Conservation (phyloP, 1,284 basidiomycete species). For the Vanrija humicola region DNA sequence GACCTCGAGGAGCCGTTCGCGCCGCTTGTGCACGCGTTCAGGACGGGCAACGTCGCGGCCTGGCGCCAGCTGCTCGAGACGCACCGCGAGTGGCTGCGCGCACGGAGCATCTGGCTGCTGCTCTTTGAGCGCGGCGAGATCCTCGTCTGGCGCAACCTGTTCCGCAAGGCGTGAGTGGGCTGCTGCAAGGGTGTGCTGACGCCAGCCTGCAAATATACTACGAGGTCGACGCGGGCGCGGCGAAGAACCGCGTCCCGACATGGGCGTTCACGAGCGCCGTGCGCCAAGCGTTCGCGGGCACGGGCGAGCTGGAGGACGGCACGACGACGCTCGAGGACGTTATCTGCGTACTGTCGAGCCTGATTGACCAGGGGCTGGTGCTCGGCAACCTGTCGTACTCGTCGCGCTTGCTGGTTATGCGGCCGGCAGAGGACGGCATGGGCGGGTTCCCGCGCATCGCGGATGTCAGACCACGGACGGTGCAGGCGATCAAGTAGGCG, state of each 20-base stretch:
- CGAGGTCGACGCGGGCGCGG: constrained; percentile 17
- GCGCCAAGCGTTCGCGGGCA: constrained; percentile 27
- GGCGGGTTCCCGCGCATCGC: constrained; percentile 37
- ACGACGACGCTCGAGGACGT: constrained; percentile 37
- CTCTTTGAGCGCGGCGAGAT: constrained; percentile 50
- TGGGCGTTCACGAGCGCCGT: constrained; percentile 35
- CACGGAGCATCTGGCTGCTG: constrained; percentile 46
- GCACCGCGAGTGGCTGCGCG: constrained; percentile 45
- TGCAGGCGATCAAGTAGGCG: constrained; percentile 10
- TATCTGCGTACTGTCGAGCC: constrained; percentile 39
- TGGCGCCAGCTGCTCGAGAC: constrained; percentile 41
- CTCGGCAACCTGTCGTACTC: constrained; percentile 41
- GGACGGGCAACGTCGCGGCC: constrained; percentile 38
- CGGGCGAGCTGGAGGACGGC: constrained; percentile 42
- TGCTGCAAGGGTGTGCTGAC: neutral
- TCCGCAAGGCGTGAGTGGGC: constrained; percentile 43
- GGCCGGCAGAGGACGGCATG: constrained; percentile 32
- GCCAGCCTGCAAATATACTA: constrained; percentile 34
- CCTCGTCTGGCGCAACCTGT: constrained; percentile 49
- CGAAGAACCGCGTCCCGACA: constrained; percentile 36
- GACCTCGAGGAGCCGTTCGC: constrained; percentile 35
- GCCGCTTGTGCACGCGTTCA: constrained; percentile 44
- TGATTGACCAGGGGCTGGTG: constrained; percentile 48
- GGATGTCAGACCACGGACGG: constrained; percentile 23
- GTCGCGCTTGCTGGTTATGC: constrained; percentile 37